These are phyloP conservation scores for Skeletonema menzelii DNA, from an alignment of 108 stramenopile species.

Conservation along the genomic window DNA sequence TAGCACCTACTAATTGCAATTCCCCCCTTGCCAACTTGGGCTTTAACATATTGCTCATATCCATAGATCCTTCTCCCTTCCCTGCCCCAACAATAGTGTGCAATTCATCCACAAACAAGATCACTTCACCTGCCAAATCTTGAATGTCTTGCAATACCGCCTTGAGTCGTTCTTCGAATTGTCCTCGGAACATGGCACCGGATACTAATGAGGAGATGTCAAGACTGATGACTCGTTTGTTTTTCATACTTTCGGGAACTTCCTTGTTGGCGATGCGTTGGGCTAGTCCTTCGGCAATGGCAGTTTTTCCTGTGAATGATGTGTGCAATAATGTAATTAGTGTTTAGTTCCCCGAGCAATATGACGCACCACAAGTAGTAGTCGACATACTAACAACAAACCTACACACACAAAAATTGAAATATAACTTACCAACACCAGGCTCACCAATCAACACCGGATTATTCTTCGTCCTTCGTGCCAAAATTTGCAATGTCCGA, in stretches of 20 bases:
- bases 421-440: conserved; percentile 72
- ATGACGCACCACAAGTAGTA: no score
- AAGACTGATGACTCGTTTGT: conserved; percentile 90
- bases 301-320: conserved; percentile 76
- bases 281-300: conserved; percentile 95
- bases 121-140: conserved; percentile 90
- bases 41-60: conserved; percentile 97
- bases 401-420: no score
- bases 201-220: conserved; percentile 98
- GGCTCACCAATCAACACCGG: conserved; percentile 98
- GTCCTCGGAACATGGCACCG: conserved; percentile 97
- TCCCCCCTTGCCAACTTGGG: conserved; percentile 98
- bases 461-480: conserved; percentile 98
- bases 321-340: not conserved
- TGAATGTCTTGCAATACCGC: conserved; percentile 97
- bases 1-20: conserved; percentile 96
- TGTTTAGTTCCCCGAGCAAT: no score
- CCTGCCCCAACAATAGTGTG: conserved; percentile 99
- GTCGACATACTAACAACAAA: no score
- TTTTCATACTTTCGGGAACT: conserved; percentile 17
- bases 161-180: conserved; percentile 99
- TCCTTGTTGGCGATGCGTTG: conserved; percentile 63
- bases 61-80: conserved; percentile 89
- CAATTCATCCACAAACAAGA: conserved; percentile 99
- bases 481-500: conserved; percentile 93